A percentile compares a stretch with the other conserved stretches of the same genome.
Evolutionary conservation across 192 early-diverging fungal genomes (phyloP).

Genomic region (Allomyces arbusculus): DNA sequence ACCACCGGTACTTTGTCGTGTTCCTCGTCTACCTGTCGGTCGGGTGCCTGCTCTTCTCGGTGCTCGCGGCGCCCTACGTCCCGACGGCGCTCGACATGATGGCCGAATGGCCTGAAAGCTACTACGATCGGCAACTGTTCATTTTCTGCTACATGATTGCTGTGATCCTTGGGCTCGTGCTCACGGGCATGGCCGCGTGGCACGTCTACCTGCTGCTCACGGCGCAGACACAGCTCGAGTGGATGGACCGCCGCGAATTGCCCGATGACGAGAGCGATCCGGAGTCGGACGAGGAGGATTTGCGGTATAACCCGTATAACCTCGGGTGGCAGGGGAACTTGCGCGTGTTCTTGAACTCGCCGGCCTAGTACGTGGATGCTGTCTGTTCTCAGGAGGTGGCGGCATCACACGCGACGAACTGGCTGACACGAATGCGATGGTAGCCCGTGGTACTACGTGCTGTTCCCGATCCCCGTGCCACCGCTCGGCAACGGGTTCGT

Average conservation of each 20-base stretch:
- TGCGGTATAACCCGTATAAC: not conserved
- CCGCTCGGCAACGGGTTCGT: not conserved
- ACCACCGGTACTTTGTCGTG: slow-evolving; percentile 31
- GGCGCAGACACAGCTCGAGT: not conserved
- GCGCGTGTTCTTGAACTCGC: not conserved
- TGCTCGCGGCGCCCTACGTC: not conserved
- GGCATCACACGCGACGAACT: too few relatives aligned
- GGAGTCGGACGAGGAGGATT: not conserved
- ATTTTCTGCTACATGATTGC: not conserved
- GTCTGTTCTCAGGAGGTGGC: too few relatives aligned
- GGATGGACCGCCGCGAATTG: not conserved
- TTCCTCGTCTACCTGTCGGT: slow-evolving; percentile 17
- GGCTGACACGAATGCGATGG: too few relatives aligned
- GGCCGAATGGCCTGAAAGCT: not conserved
- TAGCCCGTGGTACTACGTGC: not conserved
- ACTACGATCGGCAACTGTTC: not conserved
- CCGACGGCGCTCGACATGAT: not conserved
- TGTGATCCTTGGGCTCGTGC: not conserved
- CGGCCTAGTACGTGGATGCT: not conserved
- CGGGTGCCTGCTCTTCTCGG: not conserved
- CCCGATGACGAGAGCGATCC: not conserved
- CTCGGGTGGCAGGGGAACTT: not conserved
- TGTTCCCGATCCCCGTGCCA: not conserved
- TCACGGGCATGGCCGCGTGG: not conserved
- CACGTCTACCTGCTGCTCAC: not conserved